phyloP scores from a whole-genome alignment of 2,329 filamentous ascomycete species.

The Paraphaeosphaeria minitans region DNA sequence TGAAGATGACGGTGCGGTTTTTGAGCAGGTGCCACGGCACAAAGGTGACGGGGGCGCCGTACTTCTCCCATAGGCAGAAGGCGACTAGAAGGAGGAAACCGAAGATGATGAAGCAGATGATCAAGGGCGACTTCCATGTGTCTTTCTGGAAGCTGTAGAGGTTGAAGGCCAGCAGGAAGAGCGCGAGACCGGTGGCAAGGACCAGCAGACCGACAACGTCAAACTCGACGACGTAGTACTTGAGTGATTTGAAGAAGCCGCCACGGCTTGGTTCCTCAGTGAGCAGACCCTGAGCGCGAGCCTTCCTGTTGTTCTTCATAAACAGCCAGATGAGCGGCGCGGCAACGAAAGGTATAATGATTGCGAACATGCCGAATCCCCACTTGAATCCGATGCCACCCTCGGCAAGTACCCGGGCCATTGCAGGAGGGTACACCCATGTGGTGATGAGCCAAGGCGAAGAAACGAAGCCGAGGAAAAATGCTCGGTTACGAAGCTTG shows the following conservation, averaged over 20 bases:
- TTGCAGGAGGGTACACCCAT: constrained; percentile 37
- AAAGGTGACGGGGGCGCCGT: constrained; percentile 48
- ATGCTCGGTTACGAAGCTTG: constrained; percentile 63
- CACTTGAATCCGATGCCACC: constrained; percentile 63
- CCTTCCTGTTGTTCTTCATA: constrained; percentile 63
- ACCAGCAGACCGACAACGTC: constrained; percentile 67
- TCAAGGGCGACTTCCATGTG: constrained; percentile 44
- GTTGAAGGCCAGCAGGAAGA: constrained; percentile 72
- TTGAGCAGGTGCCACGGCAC: constrained; percentile 55
- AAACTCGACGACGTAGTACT: constrained; percentile 66
- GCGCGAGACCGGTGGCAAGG: constrained; percentile 63
- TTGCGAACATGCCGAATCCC: constrained; percentile 70
- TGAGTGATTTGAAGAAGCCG: constrained; percentile 53
- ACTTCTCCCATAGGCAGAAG: constrained; percentile 51
- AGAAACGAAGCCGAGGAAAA: constrained; percentile 61
- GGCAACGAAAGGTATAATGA: constrained; percentile 66
- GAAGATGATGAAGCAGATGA: constrained; percentile 51
- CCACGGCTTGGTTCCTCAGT: constrained; percentile 53
- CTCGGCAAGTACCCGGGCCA: constrained; percentile 51
- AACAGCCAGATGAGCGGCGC: constrained; percentile 67
- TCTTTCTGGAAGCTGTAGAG: constrained; percentile 50
- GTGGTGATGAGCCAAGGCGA: constrained; percentile 41
- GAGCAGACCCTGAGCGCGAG: constrained; percentile 60
- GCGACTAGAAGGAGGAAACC: constrained; percentile 43
- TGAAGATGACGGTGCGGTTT: constrained; percentile 59